Evolutionary conservation across 2,329 filamentous ascomycete species (phyloP), one percentile per base, ranked within the genome.

Genomic region (Aplosporella prunicola): DNA sequence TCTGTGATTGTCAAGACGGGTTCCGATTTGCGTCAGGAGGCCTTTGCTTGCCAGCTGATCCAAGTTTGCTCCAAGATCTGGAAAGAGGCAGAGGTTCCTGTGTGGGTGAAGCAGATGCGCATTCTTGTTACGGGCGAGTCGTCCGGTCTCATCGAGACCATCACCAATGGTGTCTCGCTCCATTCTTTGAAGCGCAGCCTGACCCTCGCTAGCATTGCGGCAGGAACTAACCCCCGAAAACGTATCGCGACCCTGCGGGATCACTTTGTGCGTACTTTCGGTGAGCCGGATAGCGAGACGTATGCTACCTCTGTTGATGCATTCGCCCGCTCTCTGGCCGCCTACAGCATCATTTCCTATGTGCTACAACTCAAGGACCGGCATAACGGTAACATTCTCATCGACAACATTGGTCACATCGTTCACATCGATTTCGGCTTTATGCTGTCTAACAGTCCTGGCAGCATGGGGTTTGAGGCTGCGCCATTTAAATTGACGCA

Each of bases 381-480:
- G 9, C 84, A 91, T 57, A 91, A 91, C 53, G 84, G 84, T 38
- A 91, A 91, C 52, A 81, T 91, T 10, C 71, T 91, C 42, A 82
- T 91, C 50, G 84, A 89, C 58, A 86, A 82, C 51, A 80, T 85
- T 56, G 84, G 84, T 8, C 84, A 91, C 54, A 87, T 89, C 40
- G 78, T 91, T 43, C 84, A 91, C 55, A 91, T 91, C 43, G 84
- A 91, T 59, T 91, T 91, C 58, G 84, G 84, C 39, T 91, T 91
- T 57, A 89, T 91, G 82, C 68, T 91, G 22, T 88, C 82, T 31
- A 91, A 91, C 58, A 87, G 82, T 1, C 84, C 84, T 0, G 84
- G 84, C 0, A 82, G 78, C 7, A 83, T 91, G 53, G 83, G 82
- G 2, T 91, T 91, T 50, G 84, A 91, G 61, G 84, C 84, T 10